Base-by-base conservation (phyloP, 1,284 basidiomycete species). In the Trichosporon asahii region DNA sequence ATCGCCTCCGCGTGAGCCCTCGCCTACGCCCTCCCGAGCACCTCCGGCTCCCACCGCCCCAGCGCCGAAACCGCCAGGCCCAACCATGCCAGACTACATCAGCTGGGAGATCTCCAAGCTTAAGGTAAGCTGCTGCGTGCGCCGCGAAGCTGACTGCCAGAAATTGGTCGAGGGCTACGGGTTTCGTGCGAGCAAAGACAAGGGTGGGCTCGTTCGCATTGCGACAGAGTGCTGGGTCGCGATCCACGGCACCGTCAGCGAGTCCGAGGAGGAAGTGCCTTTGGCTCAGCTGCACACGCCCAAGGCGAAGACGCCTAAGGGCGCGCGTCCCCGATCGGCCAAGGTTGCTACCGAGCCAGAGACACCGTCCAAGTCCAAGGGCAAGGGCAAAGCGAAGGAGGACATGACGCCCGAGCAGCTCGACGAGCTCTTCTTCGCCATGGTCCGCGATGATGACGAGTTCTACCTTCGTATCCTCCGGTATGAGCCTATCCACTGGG, bases 401-500 rank as follows among this genome's bases (percentile, higher is more conserved):
- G 57, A 61, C 57, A 61, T 61, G 57, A 33, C 57, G 25, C 74
- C 76, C 46, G 81, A 82, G 63, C 78, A 79, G 14, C 66, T 80
- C 15, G 70, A 77, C n/a, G 57, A 67, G 27, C 66, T 64, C 40
- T 81, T 82, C 69, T 67, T 74, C 53, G 55, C 64, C 29, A 76
- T 80, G 76, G 77, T 83, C 66, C 68, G 68, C 49, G 68, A 70
- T 18, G 79, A 80, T 67, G 46, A 69, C 3, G 74, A 72, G 37
- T 67, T 82, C 25, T 81, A 76, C 53, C 40, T 76, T 9, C 76
- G 79, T n/a, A 74, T 82, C 1, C 70, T 83, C 18, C 76, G 79
- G 33, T 84, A 84, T 69, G 82, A 82, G 79, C 83, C 83, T 0
- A 78, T 84, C 25, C 72, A 72, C 18, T 82, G 82, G 49, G 81